These are phyloP conservation scores for Xylaria castorea DNA, from an alignment of 495 filamentous ascomycete genomes.

Conservation along the genomic window DNA sequence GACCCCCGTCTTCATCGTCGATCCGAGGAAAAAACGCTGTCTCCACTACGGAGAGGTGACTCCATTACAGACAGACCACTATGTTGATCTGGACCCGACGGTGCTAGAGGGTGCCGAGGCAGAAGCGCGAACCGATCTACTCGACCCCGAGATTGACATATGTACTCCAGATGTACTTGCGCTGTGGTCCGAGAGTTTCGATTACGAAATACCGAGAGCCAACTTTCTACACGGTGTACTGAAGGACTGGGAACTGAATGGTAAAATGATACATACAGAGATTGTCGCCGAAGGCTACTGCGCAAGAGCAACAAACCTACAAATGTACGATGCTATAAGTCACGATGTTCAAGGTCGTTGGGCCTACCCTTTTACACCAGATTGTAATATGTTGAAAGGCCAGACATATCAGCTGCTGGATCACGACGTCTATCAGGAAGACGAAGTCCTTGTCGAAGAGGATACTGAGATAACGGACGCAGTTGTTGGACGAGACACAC, in stretches of 20 bases:
- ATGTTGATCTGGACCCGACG: constrained; percentile 70
- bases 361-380: constrained; percentile 93
- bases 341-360: constrained; percentile 85
- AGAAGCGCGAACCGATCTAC: constrained; percentile 83
- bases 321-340: constrained; percentile 90
- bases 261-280: constrained; percentile 92
- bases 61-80: constrained; percentile 55
- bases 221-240: constrained; percentile 91
- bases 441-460: constrained; percentile 67
- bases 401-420: constrained; percentile 79
- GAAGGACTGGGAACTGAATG: constrained; percentile 95
- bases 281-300: constrained; percentile 82
- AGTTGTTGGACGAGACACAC: constrained; percentile 78
- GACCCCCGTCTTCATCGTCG: constrained; percentile 84
- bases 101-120: constrained; percentile 69
- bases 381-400: constrained; percentile 79
- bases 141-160: constrained; percentile 96
- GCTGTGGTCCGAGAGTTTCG: constrained; percentile 96
- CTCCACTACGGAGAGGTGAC: constrained; percentile 88
- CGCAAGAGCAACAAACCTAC: constrained; percentile 81
- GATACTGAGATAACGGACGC: constrained; percentile 58
- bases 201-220: constrained; percentile 86
- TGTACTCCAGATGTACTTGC: constrained; percentile 95
- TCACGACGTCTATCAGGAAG: constrained; percentile 72
- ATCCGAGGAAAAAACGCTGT: constrained; percentile 79